These are phyloP conservation scores for Lentithecium fluviatile DNA, from an alignment of 495 filamentous ascomycete genomes.

Conservation along the genomic window DNA sequence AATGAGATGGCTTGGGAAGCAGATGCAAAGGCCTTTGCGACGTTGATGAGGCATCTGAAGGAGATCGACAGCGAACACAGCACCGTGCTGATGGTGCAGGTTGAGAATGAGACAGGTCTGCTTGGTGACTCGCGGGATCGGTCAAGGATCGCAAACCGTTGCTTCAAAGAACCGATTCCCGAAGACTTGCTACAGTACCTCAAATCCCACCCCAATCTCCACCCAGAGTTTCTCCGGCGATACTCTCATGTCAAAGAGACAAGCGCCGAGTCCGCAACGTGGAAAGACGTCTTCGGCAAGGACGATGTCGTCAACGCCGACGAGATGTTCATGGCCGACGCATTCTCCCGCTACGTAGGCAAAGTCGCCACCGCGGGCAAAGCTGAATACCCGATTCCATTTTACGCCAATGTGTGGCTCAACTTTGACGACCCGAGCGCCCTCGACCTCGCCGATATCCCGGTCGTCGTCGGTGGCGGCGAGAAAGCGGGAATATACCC, in stretches of 20 bases:
- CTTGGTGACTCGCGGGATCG: slow-evolving; percentile 2
- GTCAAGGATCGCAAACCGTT: neutral
- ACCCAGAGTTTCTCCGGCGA: neutral
- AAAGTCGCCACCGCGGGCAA: slow-evolving; percentile 49
- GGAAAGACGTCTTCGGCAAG: slow-evolving; percentile 44
- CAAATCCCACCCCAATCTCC: neutral
- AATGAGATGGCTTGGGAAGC: slow-evolving; percentile 14
- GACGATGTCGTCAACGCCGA: slow-evolving; percentile 43
- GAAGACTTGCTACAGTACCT: neutral
- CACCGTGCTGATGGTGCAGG: slow-evolving; percentile 8
- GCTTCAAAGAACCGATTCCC: slow-evolving; percentile 33
- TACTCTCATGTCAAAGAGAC: neutral
- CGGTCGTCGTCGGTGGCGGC: slow-evolving; percentile 49
- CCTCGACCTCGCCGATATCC: slow-evolving; percentile 25
- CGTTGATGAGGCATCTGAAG: slow-evolving; percentile 4
- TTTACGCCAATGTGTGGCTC: slow-evolving; percentile 53
- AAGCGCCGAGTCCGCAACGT: neutral
- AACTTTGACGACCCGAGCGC: slow-evolving; percentile 38
- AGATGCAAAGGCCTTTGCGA: slow-evolving; percentile 5
- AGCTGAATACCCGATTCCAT: slow-evolving; percentile 46
- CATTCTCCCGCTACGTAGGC: slow-evolving; percentile 49
- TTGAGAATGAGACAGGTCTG: slow-evolving; percentile 4
- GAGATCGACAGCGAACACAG: neutral
- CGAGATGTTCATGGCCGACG: slow-evolving; percentile 55
- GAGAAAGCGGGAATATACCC: slow-evolving; percentile 38